These are phyloP conservation scores for Melaleuca alternifolia DNA, from an alignment of 345 rosid genomes.

Conservation along the genomic window DNA sequence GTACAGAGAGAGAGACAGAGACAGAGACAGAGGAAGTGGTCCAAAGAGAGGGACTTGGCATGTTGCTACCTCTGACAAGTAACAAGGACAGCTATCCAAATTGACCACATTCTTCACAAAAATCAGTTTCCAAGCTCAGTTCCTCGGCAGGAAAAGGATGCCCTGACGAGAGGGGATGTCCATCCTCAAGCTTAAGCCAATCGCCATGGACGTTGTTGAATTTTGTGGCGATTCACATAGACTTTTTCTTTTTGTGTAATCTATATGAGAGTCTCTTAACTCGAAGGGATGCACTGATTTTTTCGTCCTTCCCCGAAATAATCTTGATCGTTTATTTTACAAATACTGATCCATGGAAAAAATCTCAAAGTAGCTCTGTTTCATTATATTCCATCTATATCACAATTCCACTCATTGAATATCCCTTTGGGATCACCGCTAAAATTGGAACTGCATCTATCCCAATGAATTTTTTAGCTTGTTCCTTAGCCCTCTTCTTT, in stretches of 20 bases:
- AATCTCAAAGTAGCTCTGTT: no score
- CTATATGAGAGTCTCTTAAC: neutral
- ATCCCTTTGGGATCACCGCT: no score
- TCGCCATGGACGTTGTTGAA: neutral
- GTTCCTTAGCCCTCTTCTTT: no score
- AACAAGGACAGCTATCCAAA: neutral
- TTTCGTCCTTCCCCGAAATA: neutral
- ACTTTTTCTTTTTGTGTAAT: neutral
- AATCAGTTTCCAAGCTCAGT: no score
- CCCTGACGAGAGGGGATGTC: no score
- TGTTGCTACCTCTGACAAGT: no score
- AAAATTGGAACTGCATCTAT: no score
- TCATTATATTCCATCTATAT: neutral
- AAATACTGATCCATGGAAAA: neutral
- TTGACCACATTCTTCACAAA: neutral
- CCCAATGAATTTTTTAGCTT: no score
- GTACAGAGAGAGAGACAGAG: neutral
- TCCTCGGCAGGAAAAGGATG: no score
- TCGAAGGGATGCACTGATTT: neutral
- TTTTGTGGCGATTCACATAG: neutral
- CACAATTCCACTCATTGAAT: no score
- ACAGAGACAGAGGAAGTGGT: neutral
- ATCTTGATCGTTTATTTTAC: neutral
- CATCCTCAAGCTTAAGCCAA: no score
- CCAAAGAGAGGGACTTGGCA: no score